Percentiles rank a stretch among this genome's conserved stretches.
Evolutionary conservation across 805 yeast genomes (phyloP).

Genomic region (Metschnikowia amazonensis): DNA sequence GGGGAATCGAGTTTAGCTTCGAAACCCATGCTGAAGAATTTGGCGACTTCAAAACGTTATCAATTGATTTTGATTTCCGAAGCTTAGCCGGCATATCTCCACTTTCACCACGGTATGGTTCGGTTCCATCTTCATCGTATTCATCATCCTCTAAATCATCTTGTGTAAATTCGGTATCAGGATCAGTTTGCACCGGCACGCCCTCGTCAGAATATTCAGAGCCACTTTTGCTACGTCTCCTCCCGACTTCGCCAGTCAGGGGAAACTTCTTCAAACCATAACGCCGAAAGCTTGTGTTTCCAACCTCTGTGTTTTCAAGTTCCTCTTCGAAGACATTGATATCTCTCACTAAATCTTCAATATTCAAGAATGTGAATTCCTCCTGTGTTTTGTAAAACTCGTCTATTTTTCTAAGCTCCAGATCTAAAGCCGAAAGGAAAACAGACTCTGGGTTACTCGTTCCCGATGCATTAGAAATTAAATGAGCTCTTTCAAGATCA

Average conservation of each 20-base stretch:
- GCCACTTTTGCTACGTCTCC: slow-evolving; percentile 13
- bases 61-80: slow-evolving; percentile 26
- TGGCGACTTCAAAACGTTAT: slow-evolving; percentile 36
- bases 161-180: slow-evolving; percentile 35
- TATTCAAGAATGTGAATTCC: slow-evolving; percentile 47
- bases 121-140: slow-evolving; percentile 10
- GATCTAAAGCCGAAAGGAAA: slow-evolving; percentile 71
- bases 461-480: slow-evolving; percentile 20
- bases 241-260: slow-evolving; percentile 7
- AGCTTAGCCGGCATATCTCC: slow-evolving; percentile 9
- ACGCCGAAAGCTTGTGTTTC: slow-evolving; percentile 8
- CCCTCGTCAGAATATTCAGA: slow-evolving; percentile 20
- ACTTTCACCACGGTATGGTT: slow-evolving; percentile 8
- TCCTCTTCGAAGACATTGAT: slow-evolving; percentile 56
- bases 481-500: slow-evolving; percentile 30
- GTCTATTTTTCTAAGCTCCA: slow-evolving; percentile 73
- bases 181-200: slow-evolving; percentile 25
- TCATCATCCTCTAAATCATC: slow-evolving; percentile 15
- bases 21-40: slow-evolving; percentile 24
- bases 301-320: slow-evolving; percentile 12
- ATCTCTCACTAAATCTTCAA: slow-evolving; percentile 57
- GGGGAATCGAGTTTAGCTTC: slow-evolving; percentile 13
- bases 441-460: slow-evolving; percentile 48
- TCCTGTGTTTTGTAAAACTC: slow-evolving; percentile 70
- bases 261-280: slow-evolving; percentile 8